phyloP scores from a whole-genome alignment of 2,329 filamentous ascomycete species.

The Scleromitrula shiraiana region DNA sequence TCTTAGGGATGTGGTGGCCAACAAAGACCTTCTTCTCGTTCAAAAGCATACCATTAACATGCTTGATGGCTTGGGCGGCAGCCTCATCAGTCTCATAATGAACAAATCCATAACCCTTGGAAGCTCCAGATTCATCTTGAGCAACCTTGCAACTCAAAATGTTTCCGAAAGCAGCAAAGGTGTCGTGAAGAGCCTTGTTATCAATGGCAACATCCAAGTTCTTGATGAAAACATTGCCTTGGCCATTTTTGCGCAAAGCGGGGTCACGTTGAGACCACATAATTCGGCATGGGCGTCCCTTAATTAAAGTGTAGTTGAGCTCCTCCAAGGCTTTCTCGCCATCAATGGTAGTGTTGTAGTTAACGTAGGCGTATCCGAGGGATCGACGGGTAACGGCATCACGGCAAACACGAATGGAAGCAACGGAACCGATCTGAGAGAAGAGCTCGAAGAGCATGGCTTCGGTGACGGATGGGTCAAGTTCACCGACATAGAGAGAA shows the following conservation, averaged over 20 bases:
- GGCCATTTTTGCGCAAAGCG: constrained; percentile 96
- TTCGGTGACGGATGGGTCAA: constrained; percentile 95
- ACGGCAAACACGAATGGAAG: constrained; percentile 98
- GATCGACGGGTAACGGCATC: constrained; percentile 97
- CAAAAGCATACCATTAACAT: constrained; percentile 98
- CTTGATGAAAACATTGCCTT: constrained; percentile 99
- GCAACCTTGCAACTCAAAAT: constrained; percentile 99
- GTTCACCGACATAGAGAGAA: constrained; percentile 97
- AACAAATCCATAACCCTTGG: constrained; percentile 98
- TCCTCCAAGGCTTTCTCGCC: constrained; percentile 98
- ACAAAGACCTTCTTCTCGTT: constrained; percentile 99
- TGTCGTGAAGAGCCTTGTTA: constrained; percentile 99
- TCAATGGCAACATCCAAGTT: constrained; percentile 97
- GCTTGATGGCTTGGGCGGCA: constrained; percentile 94
- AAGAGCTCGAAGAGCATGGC: constrained; percentile 99
- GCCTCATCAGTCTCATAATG: constrained; percentile 99
- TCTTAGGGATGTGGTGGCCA: constrained; percentile 98
- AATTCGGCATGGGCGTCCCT: constrained; percentile 97
- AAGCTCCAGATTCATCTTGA: constrained; percentile 92
- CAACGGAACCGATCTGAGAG: constrained; percentile 97
- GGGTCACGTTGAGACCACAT: constrained; percentile 99
- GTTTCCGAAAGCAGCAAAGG: constrained; percentile 97
- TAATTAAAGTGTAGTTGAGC: constrained; percentile 99
- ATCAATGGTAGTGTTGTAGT: constrained; percentile 96
- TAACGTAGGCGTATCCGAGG: constrained; percentile 98